Percentiles rank a stretch among this genome's conserved stretches.
phyloP scores from a whole-genome alignment of 116 monocot species.

The Papilionanthe hybrid region DNA sequence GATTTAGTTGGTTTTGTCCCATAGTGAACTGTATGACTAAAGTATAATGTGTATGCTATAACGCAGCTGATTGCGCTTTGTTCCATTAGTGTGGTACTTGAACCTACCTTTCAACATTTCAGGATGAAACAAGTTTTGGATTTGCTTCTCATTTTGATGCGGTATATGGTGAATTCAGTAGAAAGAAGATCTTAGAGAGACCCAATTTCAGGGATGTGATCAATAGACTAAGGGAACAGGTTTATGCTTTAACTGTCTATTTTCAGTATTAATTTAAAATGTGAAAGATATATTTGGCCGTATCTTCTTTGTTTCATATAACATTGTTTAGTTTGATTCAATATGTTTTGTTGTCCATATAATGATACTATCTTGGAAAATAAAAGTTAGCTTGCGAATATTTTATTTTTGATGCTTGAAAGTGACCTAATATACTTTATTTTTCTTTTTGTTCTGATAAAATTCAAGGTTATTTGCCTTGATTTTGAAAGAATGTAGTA shows the following conservation, averaged over 20 bases:
- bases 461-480: too few species aligned
- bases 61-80: neutral
- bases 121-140: slow-evolving; percentile 17
- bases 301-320: neutral
- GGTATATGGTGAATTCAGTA: slow-evolving; percentile 18
- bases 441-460: too few species aligned
- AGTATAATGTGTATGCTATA: neutral
- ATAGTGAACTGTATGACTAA: neutral
- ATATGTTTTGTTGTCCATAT: neutral
- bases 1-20: slow-evolving; percentile 1
- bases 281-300: neutral
- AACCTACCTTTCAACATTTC: slow-evolving; percentile 1
- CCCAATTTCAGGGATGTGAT: slow-evolving; percentile 41
- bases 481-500: too few species aligned
- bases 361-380: neutral
- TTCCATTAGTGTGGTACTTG: slow-evolving; percentile 4
- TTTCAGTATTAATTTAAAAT: neutral
- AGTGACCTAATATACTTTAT: too few species aligned
- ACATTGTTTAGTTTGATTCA: neutral
- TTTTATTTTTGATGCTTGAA: neutral
- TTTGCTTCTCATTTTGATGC: slow-evolving; percentile 17
- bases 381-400: neutral
- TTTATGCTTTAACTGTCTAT: slow-evolving; percentile 14
- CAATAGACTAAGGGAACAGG: slow-evolving; percentile 66
- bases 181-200: slow-evolving; percentile 11